These are phyloP conservation scores for Dictyostelium discoideum DNA, from an alignment of 78 protist genomes.

Conservation along the genomic window DNA sequence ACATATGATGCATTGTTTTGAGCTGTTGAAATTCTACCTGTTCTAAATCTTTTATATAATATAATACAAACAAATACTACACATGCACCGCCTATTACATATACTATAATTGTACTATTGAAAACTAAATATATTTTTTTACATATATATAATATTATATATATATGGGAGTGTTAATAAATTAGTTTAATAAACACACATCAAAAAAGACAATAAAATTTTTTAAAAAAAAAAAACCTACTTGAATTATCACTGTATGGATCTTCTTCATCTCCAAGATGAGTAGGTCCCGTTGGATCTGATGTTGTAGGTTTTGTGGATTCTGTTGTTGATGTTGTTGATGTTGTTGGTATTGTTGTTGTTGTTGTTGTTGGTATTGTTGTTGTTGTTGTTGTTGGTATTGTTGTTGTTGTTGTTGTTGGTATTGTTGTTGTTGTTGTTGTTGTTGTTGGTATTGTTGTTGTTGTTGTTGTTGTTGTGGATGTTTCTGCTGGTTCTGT, in stretches of 20 bases:
- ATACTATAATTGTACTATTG: slow-evolving; percentile 4
- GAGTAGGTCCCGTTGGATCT: background rate
- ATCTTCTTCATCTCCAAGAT: background rate
- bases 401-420: too few species aligned
- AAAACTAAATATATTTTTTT: background rate
- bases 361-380: background rate
- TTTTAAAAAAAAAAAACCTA: background rate
- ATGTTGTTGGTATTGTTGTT: background rate
- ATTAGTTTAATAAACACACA: too few species aligned
- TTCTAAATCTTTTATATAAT: background rate
- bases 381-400: background rate
- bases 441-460: too few species aligned
- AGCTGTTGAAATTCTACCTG: background rate
- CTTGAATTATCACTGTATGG: background rate
- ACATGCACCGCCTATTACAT: slow-evolving; percentile 12
- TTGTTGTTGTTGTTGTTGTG: too few species aligned
- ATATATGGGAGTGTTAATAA: too few species aligned
- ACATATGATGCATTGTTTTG: background rate
- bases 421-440: too few species aligned
- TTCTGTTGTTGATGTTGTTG: background rate
- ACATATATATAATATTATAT: too few species aligned
- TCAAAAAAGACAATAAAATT: background rate
- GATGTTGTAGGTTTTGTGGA: background rate
- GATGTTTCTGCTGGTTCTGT: too few species aligned
- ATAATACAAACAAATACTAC: background rate